Base-by-base conservation (phyloP, 208 protist genomes). In the Trypanosomatidae sp. region DNA sequence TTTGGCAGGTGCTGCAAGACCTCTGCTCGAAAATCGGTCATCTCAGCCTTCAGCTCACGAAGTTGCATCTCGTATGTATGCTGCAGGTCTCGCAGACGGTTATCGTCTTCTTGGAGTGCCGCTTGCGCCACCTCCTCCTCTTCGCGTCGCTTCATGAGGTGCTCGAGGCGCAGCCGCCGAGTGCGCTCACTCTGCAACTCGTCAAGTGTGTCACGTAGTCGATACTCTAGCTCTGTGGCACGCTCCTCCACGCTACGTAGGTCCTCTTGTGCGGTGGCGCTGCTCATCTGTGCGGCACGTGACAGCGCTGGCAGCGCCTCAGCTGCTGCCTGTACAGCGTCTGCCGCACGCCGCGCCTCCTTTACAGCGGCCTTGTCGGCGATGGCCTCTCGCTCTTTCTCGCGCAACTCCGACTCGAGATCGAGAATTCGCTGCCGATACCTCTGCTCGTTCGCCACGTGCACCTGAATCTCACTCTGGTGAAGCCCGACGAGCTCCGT, bases 381-480 rank as follows among this genome's bases (percentile, higher is more conserved):
- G 41, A 74, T 80, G 5, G 62, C 56, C 36, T 70, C 66, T 2
- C 66, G 58, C 36, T 67, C 62, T 71, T 71, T 77, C 56, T 79
- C 74, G 25, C 76, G 74, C n/a, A 91, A 60, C 0, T 71, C 73
- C n/a, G 75, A 52, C 64, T 92, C 86, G 19, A 95, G 62, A 36
- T 81, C 69, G 1, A 88, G 46, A 66, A 95, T 85, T 44, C 87
- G 82, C 67, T 80, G 67, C 6, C 88, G 85, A 47, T 95, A 95
- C 44, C 62, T 44, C 53, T 66, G 66, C 66, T 94, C 90, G 59
- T 77, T 82, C 28, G 73, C 58, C 0, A 84, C 83, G 74, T 87
- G 77, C 19, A 71, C 77, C 19, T 81, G 71, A 19, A 91, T 88
- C 49, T 92, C 87, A 3, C 60, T 47, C 59, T 95, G 90, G 55